Evolutionary conservation across 129 eudicot species (phyloP), one percentile per base, ranked within the genome.

Genomic region (Rutidosis leptorrhynchoides): DNA sequence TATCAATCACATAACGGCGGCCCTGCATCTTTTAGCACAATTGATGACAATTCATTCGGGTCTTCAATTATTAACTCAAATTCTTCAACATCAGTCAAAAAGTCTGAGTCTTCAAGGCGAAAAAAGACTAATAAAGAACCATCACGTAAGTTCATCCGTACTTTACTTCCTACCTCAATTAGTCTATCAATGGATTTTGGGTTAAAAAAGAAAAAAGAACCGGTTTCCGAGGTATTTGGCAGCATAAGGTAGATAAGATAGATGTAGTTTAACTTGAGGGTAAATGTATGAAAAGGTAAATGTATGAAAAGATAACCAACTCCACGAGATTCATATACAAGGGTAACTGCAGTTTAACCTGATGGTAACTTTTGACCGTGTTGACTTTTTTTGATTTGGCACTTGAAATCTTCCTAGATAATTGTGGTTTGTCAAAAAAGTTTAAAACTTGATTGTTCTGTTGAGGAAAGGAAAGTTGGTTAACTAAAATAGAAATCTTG

Each of bases 111-210:
- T 28, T 30, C 65, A 19, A 8, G 23, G 43, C 6, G 11, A 2
- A 59, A 59, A 30, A 29, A 59, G 15, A 28, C 16, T 24, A 59
- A 30, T 24, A 30, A 59, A 29, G 46, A 30, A 59, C 43, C 65
- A 28, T 59, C 65, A 28, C 42, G 65, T 29, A 59, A 59, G 65
- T 59, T 59, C 65, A 59, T 59, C 12, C 65, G 42, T 8, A 17
- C 65, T 19, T 59, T 59, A 19, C 45, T 59, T 59, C 65, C 65
- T 2, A 5, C 43, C 46, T 59, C 65, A 2, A 10, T 59, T 59
- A 59, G 65, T 59, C 46, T 59, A 29, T n/a, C 43, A n/a, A 28
- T 59, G 42, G 65, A 59, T 59, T 17, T 59, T 16, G 15, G 65
- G n/a, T 17, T 59, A 25, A 59, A 25, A 59, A n/a, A n/a, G n/a